Evolutionary conservation across 163 green algal species (phyloP), one percentile per base, ranked within the genome.

Genomic region (Scenedesmus sp.): DNA sequence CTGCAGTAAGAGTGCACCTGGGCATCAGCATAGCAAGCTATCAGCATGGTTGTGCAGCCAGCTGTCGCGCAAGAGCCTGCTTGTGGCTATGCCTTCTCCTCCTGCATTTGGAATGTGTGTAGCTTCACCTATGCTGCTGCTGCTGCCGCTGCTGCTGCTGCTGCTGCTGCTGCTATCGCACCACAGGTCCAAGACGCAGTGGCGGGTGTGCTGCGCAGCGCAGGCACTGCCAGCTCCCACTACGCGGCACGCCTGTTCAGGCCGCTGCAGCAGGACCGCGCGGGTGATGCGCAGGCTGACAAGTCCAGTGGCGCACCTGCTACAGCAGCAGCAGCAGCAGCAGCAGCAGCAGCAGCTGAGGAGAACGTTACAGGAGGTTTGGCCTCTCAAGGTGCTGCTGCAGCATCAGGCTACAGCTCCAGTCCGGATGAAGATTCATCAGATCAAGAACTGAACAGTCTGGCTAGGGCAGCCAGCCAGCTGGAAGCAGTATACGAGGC

Each of bases 241-340:
- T 83, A 90, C 52, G 46, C 85, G n/a, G 64, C 64, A 56, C 79
- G 85, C 2, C 66, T 90, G 16, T 90, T 90, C 46, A 82, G 85
- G 55, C 85, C 85, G 16, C 3, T 57, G 18, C 18, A 56, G 18
- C 15, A 34, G 16, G 16, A 3, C 0, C 3, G 52, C 18, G 18
- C 13, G 46, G 13, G 54, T 52, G 3, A 9, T 64, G 52, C 46
- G 3, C 12, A 9, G 2, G 9, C 1, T 26, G 46, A 10, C 12
- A 3, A 8, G 13, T 62, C 54, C 79, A 2, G 34, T 34, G 34
- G 52, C 12, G 79, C 79, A n/a, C 52, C 79, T 46, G 15, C 16
- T 66, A 54, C 52, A 13, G 52, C 46, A 2, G 12, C 15, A 3
- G 16, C 76, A 60, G 26, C 26, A 6, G 20, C 46, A 86, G 79